Evolutionary conservation across 768 basidiomycete species (phyloP).

Genomic region (Mycena leptocephala): DNA sequence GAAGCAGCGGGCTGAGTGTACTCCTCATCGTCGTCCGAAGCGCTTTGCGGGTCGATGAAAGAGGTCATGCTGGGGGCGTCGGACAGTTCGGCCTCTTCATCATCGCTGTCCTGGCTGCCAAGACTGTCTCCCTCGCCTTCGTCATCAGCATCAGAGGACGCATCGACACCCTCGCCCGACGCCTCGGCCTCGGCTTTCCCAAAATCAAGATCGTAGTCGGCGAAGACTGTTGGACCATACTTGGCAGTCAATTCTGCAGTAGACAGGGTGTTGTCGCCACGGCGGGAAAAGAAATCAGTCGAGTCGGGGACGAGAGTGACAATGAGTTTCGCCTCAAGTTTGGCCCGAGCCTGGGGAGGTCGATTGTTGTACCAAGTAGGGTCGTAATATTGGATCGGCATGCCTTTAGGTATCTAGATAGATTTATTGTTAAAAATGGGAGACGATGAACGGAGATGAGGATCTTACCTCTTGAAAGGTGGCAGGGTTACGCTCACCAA

Average conservation of each 20-base stretch:
- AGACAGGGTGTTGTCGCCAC: background rate
- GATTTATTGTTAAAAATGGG: background rate
- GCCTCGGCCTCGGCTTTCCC: background rate
- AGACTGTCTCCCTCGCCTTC: constrained; percentile 15
- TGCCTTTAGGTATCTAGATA: constrained; percentile 6
- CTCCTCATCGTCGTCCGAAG: background rate
- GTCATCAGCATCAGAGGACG: background rate
- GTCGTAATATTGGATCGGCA: constrained; percentile 33
- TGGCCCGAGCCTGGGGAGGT: constrained; percentile 6
- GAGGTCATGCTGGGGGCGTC: constrained; percentile 6
- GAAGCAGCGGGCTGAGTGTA: background rate
- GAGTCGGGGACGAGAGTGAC: constrained; percentile 9
- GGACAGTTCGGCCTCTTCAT: background rate
- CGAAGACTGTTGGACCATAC: constrained; percentile 15
- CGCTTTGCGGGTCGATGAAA: background rate
- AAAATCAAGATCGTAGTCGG: constrained; percentile 16
- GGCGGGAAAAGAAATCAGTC: constrained; percentile 5
- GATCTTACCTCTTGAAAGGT: background rate
- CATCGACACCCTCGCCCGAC: background rate
- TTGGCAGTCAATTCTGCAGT: constrained; percentile 10
- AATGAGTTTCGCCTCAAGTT: background rate
- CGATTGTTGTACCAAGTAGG: constrained; percentile 17
- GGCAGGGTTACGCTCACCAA: constrained; percentile 5
- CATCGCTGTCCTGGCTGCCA: constrained; percentile 13
- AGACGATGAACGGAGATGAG: background rate